A percentile compares a stretch with the other conserved stretches of the same genome.
Evolutionary conservation across 2,329 filamentous ascomycete genomes (phyloP).

Genomic region (Phyllosticta ampelicida): DNA sequence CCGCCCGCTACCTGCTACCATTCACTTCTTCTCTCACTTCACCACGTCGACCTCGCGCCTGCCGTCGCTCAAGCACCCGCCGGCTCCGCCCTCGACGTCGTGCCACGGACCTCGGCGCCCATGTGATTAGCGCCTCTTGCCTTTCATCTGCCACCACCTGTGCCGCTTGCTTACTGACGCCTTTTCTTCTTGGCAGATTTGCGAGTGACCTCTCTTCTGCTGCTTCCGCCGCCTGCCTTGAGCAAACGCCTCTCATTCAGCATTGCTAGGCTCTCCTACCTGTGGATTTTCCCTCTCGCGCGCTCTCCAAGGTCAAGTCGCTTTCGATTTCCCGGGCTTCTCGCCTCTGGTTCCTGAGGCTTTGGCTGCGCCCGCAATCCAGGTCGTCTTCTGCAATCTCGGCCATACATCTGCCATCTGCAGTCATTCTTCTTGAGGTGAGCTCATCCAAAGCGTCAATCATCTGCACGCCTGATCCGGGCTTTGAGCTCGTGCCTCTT

Average conservation of each 20-base stretch:
- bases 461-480: background rate
- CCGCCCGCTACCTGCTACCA: background rate
- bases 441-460: conserved; percentile 11
- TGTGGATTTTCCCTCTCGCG: conserved; percentile 13
- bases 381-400: conserved; percentile 2
- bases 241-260: conserved; percentile 21
- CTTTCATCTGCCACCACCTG: conserved; percentile 15
- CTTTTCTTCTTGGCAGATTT: conserved; percentile 19
- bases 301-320: conserved; percentile 18
- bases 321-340: conserved; percentile 15
- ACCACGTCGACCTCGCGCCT: background rate
- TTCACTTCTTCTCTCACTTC: background rate
- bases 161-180: background rate
- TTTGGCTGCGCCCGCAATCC: conserved; percentile 17
- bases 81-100: conserved; percentile 15
- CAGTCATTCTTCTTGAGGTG: conserved; percentile 1
- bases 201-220: conserved; percentile 17
- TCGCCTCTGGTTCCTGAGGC: conserved; percentile 9
- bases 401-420: conserved; percentile 5
- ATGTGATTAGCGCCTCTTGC: conserved; percentile 22
- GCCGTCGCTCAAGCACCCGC: background rate
- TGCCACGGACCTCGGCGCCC: conserved; percentile 18
- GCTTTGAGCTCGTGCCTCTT: background rate
- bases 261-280: conserved; percentile 9
- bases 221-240: conserved; percentile 16